Percentiles rank a stretch among this genome's conserved stretches.
Conservation (phyloP, 1,284 basidiomycete genomes). For the Cryptococcus wingfieldii region DNA sequence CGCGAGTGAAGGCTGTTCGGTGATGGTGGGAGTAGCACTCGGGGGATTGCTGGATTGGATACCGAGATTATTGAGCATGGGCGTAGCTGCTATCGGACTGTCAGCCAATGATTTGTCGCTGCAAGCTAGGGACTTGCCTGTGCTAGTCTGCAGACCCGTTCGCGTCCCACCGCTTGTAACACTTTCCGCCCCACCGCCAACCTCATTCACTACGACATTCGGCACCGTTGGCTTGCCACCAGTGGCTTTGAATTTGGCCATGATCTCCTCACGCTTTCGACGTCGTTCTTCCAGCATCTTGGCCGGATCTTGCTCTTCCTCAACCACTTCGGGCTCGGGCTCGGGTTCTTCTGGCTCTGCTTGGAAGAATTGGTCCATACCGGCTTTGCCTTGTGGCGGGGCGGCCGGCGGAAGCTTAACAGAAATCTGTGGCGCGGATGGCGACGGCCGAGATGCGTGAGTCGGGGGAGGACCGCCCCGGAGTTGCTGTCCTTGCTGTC, state of each 20-base stretch:
- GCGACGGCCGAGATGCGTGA: too few relatives aligned
- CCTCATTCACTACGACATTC: background rate
- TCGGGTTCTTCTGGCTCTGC: conserved; percentile 7
- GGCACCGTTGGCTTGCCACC: conserved; percentile 16
- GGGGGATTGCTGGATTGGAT: conserved; percentile 14
- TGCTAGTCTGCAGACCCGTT: conserved; percentile 27
- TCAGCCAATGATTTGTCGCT: background rate
- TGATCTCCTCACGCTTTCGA: conserved; percentile 73
- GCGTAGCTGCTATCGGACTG: conserved; percentile 28
- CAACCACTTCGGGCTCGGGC: conserved; percentile 33
- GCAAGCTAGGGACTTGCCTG: conserved; percentile 20
- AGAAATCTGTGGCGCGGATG: too few relatives aligned
- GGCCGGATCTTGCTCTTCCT: conserved; percentile 61
- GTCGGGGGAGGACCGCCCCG: too few relatives aligned
- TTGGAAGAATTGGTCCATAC: conserved; percentile 6
- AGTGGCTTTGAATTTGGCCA: conserved; percentile 66
- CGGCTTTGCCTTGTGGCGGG: too few relatives aligned
- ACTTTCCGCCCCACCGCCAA: conserved; percentile 35
- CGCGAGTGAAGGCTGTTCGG: conserved; percentile 29
- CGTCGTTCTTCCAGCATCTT: conserved; percentile 71
- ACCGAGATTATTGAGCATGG: conserved; percentile 30
- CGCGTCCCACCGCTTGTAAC: conserved; percentile 32
- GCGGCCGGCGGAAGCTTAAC: too few relatives aligned
- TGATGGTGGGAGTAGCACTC: conserved; percentile 21
- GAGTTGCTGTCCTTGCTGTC: too few relatives aligned